These are phyloP conservation scores for Ganoderma meredithae DNA, from an alignment of 1,284 basidiomycete species.

Conservation along the genomic window DNA sequence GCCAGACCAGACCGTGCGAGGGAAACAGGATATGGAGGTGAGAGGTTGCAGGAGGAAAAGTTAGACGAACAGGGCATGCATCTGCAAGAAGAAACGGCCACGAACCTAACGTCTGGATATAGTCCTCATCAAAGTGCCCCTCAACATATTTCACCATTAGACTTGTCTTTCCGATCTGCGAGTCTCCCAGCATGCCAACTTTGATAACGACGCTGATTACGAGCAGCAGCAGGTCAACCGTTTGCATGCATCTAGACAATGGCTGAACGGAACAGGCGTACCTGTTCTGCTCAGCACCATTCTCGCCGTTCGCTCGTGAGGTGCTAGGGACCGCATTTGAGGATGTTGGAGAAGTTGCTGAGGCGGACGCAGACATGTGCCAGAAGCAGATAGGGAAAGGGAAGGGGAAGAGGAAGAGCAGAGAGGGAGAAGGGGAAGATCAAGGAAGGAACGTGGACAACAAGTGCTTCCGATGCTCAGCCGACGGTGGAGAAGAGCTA, in stretches of 20 bases:
- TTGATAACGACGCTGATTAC: conserved; percentile 87
- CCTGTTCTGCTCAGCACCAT: conserved; percentile 83
- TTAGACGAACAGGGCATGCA: neutral
- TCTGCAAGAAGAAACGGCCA: conserved; percentile 20
- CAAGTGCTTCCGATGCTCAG: conserved; percentile 30
- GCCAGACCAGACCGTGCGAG: neutral
- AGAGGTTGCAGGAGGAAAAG: neutral
- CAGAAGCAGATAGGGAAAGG: conserved; percentile 26
- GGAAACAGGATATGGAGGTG: neutral
- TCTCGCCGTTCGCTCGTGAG: conserved; percentile 53
- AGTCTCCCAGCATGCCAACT: conserved; percentile 99
- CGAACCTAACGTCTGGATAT: conserved; percentile 96
- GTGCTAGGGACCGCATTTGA: conserved; percentile 57
- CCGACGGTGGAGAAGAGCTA: conserved; percentile 26
- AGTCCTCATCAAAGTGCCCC: conserved; percentile 97
- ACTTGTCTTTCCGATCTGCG: conserved; percentile 98
- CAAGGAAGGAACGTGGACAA: conserved; percentile 28
- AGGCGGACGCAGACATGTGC: conserved; percentile 43
- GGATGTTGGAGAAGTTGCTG: conserved; percentile 47
- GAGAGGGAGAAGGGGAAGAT: conserved; percentile 4
- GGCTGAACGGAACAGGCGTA: conserved; percentile 34
- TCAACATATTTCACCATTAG: conserved; percentile 99
- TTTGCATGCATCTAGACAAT: conserved; percentile 5
- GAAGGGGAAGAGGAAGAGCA: conserved; percentile 8
- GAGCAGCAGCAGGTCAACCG: conserved; percentile 12